Evolutionary conservation across 2,329 filamentous ascomycete species (phyloP), one percentile per base, ranked within the genome.

Genomic region (Fragosphaeria purpurea): DNA sequence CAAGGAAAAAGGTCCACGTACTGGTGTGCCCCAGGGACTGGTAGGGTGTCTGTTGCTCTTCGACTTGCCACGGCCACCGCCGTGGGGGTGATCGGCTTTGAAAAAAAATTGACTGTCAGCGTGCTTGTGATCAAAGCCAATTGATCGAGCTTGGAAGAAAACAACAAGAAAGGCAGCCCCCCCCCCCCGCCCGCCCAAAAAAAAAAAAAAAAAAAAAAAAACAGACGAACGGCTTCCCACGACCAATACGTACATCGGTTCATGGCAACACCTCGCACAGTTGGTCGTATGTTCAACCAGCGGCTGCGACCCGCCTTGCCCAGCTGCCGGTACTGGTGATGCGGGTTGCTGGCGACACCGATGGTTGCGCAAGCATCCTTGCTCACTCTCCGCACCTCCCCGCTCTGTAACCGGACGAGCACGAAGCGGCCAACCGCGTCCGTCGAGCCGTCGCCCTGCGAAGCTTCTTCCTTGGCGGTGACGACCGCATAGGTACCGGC

Each of bases 31-130:
- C 93, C 94, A 98, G 53, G 93, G 93, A 71, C 88, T 95, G 61
- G 93, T 88, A 37, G 94, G 93, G 65, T 95, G 78, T 55, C 90
- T 82, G 65, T 96, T 95, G 81, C 93, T 89, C 87, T 98, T 98
- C 52, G 89, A 96, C 74, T 98, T 98, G 74, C 93, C 93, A 77
- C 94, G 82, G 70, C 93, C 93, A 86, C 93, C 93, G 79, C 93
- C 93, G 68, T 98, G 93, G 63, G 93, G 93, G 77, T 98, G 93
- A 64, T 98, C 93, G 61, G 83, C 86, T 82, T 61, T 43, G 54
- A 9, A 47, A 12, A 32, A 30, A 50, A 31, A 22, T 22, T 22
- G 22, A 22, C 22, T 22, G 22, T 22, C 22, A 22, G 22, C 22
- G 22, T 22, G 22, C 22, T 22, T 22, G 22, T 22, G 22, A 22